These are phyloP conservation scores for Nitzschia sp. DNA, from an alignment of 108 stramenopile species.

Conservation along the genomic window DNA sequence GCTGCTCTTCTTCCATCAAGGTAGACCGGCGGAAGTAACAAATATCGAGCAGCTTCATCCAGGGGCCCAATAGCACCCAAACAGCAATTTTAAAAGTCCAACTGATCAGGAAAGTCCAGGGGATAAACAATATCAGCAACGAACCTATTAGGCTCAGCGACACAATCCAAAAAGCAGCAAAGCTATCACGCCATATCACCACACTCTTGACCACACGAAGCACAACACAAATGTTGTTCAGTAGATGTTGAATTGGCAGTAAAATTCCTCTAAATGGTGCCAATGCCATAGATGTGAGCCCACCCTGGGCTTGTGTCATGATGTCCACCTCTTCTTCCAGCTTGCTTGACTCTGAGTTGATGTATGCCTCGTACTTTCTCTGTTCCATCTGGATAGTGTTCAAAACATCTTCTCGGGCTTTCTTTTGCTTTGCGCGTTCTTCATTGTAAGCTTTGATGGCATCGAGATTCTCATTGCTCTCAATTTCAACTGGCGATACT, in stretches of 20 bases:
- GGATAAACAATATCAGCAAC: slow-evolving; percentile 40
- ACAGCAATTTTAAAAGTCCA: slow-evolving; percentile 55
- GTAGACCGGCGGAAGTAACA: slow-evolving; percentile 34
- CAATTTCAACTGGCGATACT: not conserved
- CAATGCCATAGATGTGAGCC: slow-evolving; percentile 5
- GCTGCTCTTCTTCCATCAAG: slow-evolving; percentile 1
- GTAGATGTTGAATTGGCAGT: slow-evolving; percentile 40
- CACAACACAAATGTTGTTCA: slow-evolving; percentile 34
- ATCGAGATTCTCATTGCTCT: slow-evolving; percentile 16
- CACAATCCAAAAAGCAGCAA: slow-evolving; percentile 45
- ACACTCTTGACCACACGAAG: slow-evolving; percentile 49
- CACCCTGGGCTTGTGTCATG: slow-evolving; percentile 8
- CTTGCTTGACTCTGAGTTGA: slow-evolving; percentile 7
- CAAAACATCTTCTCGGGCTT: slow-evolving; percentile 18
- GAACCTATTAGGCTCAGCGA: slow-evolving; percentile 39
- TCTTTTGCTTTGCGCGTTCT: not conserved
- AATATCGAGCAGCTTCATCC: slow-evolving; percentile 78
- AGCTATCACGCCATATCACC: slow-evolving; percentile 56
- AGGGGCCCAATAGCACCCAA: slow-evolving; percentile 64
- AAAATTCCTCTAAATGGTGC: slow-evolving; percentile 38
- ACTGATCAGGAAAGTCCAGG: slow-evolving; percentile 56
- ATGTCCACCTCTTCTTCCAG: slow-evolving; percentile 13
- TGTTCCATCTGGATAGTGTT: slow-evolving; percentile 14
- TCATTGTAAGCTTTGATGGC: slow-evolving; percentile 16
- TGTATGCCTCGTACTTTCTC: slow-evolving; percentile 8